phyloP scores from a whole-genome alignment of 768 basidiomycete genomes.

The Leucocoprinus birnbaumii region DNA sequence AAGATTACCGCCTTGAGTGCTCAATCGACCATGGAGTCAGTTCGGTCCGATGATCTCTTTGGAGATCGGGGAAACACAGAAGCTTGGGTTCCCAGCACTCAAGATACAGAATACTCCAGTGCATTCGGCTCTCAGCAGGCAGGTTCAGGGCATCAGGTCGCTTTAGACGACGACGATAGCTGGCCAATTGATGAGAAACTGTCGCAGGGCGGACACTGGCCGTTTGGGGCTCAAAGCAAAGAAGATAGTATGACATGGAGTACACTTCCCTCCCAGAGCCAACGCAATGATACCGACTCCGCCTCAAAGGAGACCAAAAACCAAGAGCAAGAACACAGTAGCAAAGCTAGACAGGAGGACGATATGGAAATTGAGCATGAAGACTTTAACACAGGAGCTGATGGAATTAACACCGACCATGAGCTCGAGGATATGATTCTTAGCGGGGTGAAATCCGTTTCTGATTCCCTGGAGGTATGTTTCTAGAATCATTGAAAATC shows the following conservation, averaged over 20 bases:
- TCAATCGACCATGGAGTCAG: conserved; percentile 54
- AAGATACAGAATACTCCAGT: conserved; percentile 54
- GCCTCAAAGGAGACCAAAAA: conserved; percentile 16
- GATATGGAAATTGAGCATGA: conserved; percentile 33
- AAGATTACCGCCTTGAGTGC: conserved; percentile 32
- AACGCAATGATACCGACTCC: conserved; percentile 37
- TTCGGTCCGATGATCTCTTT: conserved; percentile 49
- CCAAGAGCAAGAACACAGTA: conserved; percentile 5
- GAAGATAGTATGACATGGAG: conserved; percentile 82
- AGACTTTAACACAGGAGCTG: conserved; percentile 32
- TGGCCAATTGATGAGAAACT: conserved; percentile 74
- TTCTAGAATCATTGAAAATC: conserved; percentile 10
- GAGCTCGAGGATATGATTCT: conserved; percentile 41
- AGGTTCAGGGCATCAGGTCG: conserved; percentile 21
- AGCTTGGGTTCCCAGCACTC: conserved; percentile 57
- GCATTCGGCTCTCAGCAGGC: conserved; percentile 30
- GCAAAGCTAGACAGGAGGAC: conserved; percentile 15
- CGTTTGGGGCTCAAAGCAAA: conserved; percentile 47
- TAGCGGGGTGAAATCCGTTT: conserved; percentile 33
- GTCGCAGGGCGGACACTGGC: conserved; percentile 56
- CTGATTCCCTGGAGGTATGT: conserved; percentile 42
- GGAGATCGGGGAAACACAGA: conserved; percentile 41
- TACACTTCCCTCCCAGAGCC: conserved; percentile 59
- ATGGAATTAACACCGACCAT: conserved; percentile 23
- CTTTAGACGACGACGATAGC: conserved; percentile 64